Evolutionary conservation across 163 green algal genomes (phyloP).

Genomic region (Scenedesmus sp.): DNA sequence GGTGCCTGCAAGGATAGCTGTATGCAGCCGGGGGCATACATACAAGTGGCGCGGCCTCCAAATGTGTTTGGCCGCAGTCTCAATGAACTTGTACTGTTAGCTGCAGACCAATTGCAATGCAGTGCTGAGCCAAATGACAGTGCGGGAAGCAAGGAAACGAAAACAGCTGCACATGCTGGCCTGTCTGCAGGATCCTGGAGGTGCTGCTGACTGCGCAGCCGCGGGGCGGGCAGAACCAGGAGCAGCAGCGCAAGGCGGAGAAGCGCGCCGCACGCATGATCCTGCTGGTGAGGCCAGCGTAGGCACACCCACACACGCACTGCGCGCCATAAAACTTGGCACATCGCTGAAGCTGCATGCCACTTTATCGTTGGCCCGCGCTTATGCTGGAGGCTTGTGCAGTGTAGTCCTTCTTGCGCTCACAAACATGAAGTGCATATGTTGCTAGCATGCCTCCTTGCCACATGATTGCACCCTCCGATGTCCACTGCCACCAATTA

Average conservation of each 20-base stretch:
- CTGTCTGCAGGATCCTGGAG: slow-evolving; percentile 62
- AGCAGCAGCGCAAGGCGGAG: slow-evolving; percentile 57
- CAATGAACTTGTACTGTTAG: too few relatives aligned
- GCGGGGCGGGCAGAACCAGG: slow-evolving; percentile 28
- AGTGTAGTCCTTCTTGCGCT: not conserved
- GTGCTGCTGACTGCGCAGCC: slow-evolving; percentile 49
- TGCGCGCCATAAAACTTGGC: too few relatives aligned
- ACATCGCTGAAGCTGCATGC: not conserved
- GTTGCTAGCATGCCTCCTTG: not conserved
- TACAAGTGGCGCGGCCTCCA: too few relatives aligned
- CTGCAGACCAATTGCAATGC: not conserved
- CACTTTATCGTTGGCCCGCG: not conserved
- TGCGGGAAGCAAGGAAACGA: too few relatives aligned
- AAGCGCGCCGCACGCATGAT: slow-evolving; percentile 71
- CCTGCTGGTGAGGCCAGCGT: slow-evolving; percentile 16
- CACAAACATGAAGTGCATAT: not conserved
- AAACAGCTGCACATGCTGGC: too few relatives aligned
- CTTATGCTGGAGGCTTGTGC: not conserved
- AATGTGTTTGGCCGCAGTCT: too few relatives aligned
- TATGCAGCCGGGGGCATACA: not conserved
- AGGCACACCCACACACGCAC: not conserved
- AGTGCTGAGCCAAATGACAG: not conserved
- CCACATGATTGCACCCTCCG: too few relatives aligned
- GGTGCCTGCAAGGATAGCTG: not conserved
- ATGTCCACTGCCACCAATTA: too few relatives aligned